Conservation (phyloP, 78 protist genomes). For the Dictyostelium purpureum region DNA sequence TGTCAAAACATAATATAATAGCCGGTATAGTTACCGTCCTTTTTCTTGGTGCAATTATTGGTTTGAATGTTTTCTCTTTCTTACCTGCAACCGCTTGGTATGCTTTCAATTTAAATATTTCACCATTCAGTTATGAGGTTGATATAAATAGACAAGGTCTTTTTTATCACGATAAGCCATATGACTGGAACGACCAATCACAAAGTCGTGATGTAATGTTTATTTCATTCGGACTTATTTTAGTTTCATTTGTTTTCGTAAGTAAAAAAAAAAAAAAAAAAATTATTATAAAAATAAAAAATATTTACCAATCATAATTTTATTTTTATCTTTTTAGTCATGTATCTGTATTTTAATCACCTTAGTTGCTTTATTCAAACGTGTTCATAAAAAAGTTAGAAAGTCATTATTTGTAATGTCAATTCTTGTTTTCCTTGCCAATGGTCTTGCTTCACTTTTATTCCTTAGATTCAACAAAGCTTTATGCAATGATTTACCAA, state of each 20-base stretch:
- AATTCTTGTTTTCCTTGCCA: slow-evolving; percentile 13
- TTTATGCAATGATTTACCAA: slow-evolving; percentile 23
- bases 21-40: not conserved
- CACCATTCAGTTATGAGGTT: not conserved
- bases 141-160: slow-evolving; percentile 9
- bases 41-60: slow-evolving; percentile 33
- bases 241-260: slow-evolving; percentile 63
- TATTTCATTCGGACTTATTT: slow-evolving; percentile 14
- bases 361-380: slow-evolving; percentile 19
- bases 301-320: not conserved
- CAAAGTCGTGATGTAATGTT: slow-evolving; percentile 1
- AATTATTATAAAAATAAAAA: not conserved
- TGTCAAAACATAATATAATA: slow-evolving; percentile 6
- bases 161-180: not conserved
- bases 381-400: not conserved
- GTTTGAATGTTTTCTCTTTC: slow-evolving; percentile 36
- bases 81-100: slow-evolving; percentile 30
- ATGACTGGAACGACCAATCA: slow-evolving; percentile 18
- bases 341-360: not conserved
- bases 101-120: not conserved
- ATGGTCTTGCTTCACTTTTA: slow-evolving; percentile 4
- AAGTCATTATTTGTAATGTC: slow-evolving; percentile 21
- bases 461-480: slow-evolving; percentile 58
- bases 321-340: not conserved
- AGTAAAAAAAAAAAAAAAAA: not conserved